These are phyloP conservation scores for Penicillium cataractarum DNA, from an alignment of 495 filamentous ascomycete genomes.

Conservation along the genomic window DNA sequence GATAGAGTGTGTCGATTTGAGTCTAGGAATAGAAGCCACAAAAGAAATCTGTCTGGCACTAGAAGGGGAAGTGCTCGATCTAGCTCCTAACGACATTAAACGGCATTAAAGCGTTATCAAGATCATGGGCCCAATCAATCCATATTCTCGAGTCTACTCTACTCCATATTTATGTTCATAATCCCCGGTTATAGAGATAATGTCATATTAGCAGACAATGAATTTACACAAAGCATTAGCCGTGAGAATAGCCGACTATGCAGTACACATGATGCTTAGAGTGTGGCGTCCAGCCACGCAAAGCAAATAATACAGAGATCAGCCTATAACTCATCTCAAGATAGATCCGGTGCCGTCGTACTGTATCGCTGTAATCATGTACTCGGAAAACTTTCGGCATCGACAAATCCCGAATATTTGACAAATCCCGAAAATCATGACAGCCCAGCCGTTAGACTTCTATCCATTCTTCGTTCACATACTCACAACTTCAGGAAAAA, in stretches of 20 bases:
- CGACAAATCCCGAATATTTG: background rate
- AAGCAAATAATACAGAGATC: background rate
- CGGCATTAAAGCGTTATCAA: no score
- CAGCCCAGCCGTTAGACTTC: background rate
- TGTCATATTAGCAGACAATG: background rate
- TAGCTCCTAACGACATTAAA: no score
- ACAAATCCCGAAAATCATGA: background rate
- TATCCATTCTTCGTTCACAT: background rate
- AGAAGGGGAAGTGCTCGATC: no score
- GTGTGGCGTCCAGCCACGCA: background rate
- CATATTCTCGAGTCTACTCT: no score
- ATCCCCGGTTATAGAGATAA: background rate
- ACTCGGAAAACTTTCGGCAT: background rate
- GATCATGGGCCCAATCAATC: no score
- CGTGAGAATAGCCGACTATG: background rate
- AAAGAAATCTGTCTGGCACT: no score
- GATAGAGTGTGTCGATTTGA: no score
- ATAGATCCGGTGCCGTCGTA: background rate
- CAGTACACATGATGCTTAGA: background rate
- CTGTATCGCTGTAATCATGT: background rate
- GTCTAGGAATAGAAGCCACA: no score
- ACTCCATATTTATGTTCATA: background rate
- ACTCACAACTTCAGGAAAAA: background rate
- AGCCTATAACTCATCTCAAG: background rate
- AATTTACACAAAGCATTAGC: background rate